Evolutionary conservation across 2,329 filamentous ascomycete genomes (phyloP).

Genomic region (Penicillium freii): DNA sequence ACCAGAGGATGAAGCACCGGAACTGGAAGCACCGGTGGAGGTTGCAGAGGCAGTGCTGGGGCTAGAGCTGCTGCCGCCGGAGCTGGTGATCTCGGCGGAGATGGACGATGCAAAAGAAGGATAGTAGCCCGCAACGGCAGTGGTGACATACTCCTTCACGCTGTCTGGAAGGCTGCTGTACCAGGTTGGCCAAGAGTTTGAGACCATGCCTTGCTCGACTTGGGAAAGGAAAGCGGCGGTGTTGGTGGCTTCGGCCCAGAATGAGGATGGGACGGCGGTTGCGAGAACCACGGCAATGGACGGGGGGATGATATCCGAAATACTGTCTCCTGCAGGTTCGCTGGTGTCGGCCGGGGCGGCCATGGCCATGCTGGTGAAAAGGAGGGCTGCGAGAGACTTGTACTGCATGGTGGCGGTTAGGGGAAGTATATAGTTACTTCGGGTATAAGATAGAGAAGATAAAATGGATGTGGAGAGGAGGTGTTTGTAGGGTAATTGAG

Average conservation of each 20-base stretch:
- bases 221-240: constrained; percentile 11
- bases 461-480: not conserved
- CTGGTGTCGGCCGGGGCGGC: constrained; percentile 1
- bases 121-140: constrained; percentile 8
- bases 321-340: not conserved
- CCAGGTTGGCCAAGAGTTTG: constrained; percentile 19
- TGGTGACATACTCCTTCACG: constrained; percentile 14
- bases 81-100: not conserved
- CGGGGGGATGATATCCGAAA: not conserved
- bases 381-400: constrained; percentile 11
- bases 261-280: constrained; percentile 12
- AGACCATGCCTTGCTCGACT: constrained; percentile 8
- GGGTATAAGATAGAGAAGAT: not conserved
- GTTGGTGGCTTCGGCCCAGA: constrained; percentile 10
- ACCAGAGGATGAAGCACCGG: not conserved
- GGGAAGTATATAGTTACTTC: not conserved
- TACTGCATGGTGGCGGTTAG: constrained; percentile 14
- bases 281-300: constrained; percentile 8
- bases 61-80: not conserved
- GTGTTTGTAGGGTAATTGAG: not conserved
- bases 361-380: constrained; percentile 11
- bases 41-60: not conserved
- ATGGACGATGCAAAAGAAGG: constrained; percentile 2
- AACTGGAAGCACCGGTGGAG: not conserved
- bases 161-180: constrained; percentile 16